Base-by-base conservation (phyloP, 1,139 yeast genomes). In the Eremothecium sinecaudum region DNA sequence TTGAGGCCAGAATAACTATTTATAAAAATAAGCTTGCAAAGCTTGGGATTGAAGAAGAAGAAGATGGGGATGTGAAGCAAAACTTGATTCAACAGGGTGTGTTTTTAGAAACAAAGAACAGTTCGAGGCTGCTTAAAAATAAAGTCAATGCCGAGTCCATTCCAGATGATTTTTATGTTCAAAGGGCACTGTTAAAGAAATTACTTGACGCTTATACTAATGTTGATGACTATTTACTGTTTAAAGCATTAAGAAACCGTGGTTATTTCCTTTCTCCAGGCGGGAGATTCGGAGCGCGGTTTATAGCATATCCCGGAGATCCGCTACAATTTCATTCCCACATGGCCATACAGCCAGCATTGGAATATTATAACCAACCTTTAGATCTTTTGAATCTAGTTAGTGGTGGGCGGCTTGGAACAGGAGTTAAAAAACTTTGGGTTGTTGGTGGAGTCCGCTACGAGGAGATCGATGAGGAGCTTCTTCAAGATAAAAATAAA, bases 271-370 rank as follows among this genome's bases (percentile, higher is more conserved):
- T 86, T 15, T 67, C 86, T 22, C 95, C 97, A 0, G 98, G 97
- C 0, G 63, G 86, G 27, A 68, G 94, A 40, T 90, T 87, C 54
- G 98, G 98, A 1, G 93, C 94, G 3, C 76, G 77, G 39, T 84
- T 75, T 49, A 72, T 90, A 34, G 86, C 90, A 2, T 90, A 90
- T 47, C 97, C 97, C 0, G 97, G 96, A 0, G 98, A 90, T 53
- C 94, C 97, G 2, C 62, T 90, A 38, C 60, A 93, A 33, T 90
- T 75, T 51, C 98, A 90, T 57, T 81, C 96, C 2, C 95, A 87
- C 56, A 69, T 78, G 41, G 77, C 83, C 5, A 81, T 83, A 2
- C 73, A 74, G 35, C 68, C 76, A 1, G 51, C 63, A 2, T 46
- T 55, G 16, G 70, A 65, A 19, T 66, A 67, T 31, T 51, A 66